Base-by-base conservation (phyloP, 495 filamentous ascomycete genomes). In the Tuber calosporum region DNA sequence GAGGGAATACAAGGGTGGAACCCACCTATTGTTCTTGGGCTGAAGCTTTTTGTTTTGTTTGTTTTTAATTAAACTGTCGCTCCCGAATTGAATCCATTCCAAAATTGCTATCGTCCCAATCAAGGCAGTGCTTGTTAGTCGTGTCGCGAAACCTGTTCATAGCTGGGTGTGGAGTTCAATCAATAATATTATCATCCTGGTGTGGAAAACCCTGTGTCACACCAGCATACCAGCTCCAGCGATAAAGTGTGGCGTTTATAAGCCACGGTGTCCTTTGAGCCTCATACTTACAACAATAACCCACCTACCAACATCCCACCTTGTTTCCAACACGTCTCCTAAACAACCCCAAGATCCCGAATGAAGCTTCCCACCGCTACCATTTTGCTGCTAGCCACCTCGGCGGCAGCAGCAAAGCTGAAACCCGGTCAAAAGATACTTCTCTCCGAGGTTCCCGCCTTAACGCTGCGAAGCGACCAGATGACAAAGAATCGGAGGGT, bases 401-500 rank as follows among this genome's bases (percentile, higher is more conserved):
- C 81, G 68, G 58, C 74, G 30, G 69, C 41, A 30, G 73, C 70
- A 22, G 75, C 75, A 34, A 74, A 81, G 73, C 83, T 82, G 75
- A 86, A 82, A 80, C 85, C 84, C 78, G 86, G 85, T 77, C 83
- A 87, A 75, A 89, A 84, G 82, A 87, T 96, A 74, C 88, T 93
- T 4, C 89, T 97, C 69, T 93, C 92, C 6, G 85, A 88, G 71
- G 89, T 99, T 66, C 86, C 91, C 74, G 85, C 89, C 69, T 86
- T 99, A 1, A 99, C 94, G 0, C 87, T 99, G 9, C 88, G 87
- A 68, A 85, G 83, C 66, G 85, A 85, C 78, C 78, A 84, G 69
- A 83, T 86, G 68, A 98, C 95, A 0, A 88, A 87, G 48, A 85
- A 90, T 77, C 90, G 93, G 6, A 92, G 95, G 72, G 88, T 94